phyloP scores from a whole-genome alignment of 2,329 filamentous ascomycete genomes.

The Septoria petroselini region DNA sequence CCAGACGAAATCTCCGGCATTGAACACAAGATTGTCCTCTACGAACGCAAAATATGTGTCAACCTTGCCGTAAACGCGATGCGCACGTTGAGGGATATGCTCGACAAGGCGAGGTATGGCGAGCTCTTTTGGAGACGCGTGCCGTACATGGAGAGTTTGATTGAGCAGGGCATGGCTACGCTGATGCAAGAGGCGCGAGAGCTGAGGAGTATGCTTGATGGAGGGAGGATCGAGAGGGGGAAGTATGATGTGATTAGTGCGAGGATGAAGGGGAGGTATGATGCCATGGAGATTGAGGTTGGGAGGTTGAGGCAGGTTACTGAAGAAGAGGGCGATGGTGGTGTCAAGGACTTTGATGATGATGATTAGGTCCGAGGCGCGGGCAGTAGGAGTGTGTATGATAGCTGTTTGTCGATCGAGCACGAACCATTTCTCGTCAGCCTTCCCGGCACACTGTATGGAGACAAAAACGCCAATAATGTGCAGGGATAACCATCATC shows the following conservation, averaged over 20 bases:
- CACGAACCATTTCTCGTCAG: too few species aligned
- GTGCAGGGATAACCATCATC: too few species aligned
- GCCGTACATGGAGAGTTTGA: constrained; percentile 30
- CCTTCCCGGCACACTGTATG: too few species aligned
- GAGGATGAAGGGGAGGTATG: constrained; percentile 22
- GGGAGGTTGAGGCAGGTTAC: constrained; percentile 29
- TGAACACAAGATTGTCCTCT: constrained; percentile 8
- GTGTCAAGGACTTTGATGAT: background rate
- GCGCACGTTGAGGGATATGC: constrained; percentile 29
- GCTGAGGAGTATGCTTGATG: constrained; percentile 17
- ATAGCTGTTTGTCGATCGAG: too few species aligned
- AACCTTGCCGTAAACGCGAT: constrained; percentile 30
- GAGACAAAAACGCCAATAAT: too few species aligned
- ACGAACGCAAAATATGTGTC: constrained; percentile 23
- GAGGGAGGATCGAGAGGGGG: constrained; percentile 19
- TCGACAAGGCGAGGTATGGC: constrained; percentile 32
- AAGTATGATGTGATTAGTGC: constrained; percentile 22
- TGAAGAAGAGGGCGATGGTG: constrained; percentile 28
- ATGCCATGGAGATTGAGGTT: constrained; percentile 26
- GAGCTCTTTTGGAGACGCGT: constrained; percentile 16
- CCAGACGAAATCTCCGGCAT: constrained; percentile 16
- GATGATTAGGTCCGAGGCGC: constrained; percentile 12
- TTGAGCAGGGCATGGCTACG: constrained; percentile 31
- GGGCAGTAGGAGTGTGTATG: too few species aligned
- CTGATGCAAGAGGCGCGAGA: constrained; percentile 27